Evolutionary conservation across 148 eudicot species (phyloP).

Genomic region (Camellia sinensis): DNA sequence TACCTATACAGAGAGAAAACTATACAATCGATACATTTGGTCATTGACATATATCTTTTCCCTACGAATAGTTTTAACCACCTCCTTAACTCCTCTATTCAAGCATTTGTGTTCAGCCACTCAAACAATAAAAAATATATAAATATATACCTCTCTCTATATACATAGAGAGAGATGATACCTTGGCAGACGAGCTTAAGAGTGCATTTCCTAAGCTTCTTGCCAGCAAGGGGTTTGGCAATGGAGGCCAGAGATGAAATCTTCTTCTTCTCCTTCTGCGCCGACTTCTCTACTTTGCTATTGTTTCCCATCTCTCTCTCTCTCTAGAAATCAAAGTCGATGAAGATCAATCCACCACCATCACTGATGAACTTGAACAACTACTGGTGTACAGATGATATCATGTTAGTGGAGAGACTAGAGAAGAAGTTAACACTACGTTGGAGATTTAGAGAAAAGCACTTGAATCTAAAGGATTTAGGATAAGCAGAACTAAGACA

Average conservation of each 20-base stretch:
- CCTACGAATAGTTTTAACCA: constrained; percentile 82
- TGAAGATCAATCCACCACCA: neutral
- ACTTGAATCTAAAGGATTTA: too few species aligned
- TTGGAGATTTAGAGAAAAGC: too few species aligned
- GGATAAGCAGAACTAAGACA: too few species aligned
- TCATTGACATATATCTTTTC: constrained; percentile 5
- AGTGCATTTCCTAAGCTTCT: constrained; percentile 80
- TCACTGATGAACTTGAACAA: too few species aligned
- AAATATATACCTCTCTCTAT: neutral
- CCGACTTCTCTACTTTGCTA: constrained; percentile 66
- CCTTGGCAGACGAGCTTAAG: constrained; percentile 86
- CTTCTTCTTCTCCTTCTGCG: constrained; percentile 69
- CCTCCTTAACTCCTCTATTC: constrained; percentile 98
- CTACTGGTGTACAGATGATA: too few species aligned
- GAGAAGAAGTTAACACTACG: too few species aligned
- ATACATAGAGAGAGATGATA: constrained; percentile 5
- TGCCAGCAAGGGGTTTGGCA: constrained; percentile 92
- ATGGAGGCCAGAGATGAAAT: constrained; percentile 62
- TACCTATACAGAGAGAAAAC: too few species aligned
- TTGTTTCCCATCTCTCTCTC: constrained; percentile 51
- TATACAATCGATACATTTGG: too few species aligned
- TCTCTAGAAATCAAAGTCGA: neutral
- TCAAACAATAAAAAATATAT: constrained; percentile 18
- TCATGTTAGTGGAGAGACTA: too few species aligned
- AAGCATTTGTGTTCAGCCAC: constrained; percentile 92